Evolutionary conservation across 2,329 filamentous ascomycete genomes (phyloP).

Genomic region (Pyricularia grisea): DNA sequence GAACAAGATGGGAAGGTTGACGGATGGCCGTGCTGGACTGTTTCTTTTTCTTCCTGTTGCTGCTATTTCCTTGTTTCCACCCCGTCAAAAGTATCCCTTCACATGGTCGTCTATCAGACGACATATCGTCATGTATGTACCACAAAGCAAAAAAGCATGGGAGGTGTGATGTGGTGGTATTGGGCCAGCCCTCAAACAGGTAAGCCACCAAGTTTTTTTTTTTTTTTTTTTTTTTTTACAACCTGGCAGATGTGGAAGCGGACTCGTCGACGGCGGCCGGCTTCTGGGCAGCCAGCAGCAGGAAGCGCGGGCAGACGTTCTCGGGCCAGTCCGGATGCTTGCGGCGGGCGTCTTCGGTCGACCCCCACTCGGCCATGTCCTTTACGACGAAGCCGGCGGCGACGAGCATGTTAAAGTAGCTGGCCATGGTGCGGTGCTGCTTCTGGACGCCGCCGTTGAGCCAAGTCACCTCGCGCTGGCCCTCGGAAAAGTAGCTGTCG

Average conservation of each 20-base stretch:
- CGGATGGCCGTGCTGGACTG: background rate
- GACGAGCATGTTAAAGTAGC: constrained; percentile 27
- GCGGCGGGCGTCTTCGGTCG: constrained; percentile 12
- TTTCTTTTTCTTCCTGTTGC: background rate
- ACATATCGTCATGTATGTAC: background rate
- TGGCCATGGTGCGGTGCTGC: constrained; percentile 34
- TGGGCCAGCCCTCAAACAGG: background rate
- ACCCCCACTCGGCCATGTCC: constrained; percentile 27
- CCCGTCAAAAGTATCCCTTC: background rate
- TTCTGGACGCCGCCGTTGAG: constrained; percentile 31
- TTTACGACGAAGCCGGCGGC: constrained; percentile 25
- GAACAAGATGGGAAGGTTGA: background rate
- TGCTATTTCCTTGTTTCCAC: background rate
- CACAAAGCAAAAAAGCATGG: background rate
- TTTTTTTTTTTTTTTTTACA: background rate
- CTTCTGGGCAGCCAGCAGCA: constrained; percentile 11
- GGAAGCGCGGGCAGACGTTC: constrained; percentile 11
- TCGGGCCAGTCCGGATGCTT: constrained; percentile 13
- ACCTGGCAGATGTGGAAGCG: background rate
- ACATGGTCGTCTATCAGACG: background rate
- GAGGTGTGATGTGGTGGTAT: background rate
- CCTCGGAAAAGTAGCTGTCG: constrained; percentile 31
- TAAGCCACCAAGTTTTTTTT: background rate
- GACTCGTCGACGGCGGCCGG: background rate
- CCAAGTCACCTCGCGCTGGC: constrained; percentile 29